Evolutionary conservation across 306 rosid species (phyloP).

Genomic region (Malus sieversii): DNA sequence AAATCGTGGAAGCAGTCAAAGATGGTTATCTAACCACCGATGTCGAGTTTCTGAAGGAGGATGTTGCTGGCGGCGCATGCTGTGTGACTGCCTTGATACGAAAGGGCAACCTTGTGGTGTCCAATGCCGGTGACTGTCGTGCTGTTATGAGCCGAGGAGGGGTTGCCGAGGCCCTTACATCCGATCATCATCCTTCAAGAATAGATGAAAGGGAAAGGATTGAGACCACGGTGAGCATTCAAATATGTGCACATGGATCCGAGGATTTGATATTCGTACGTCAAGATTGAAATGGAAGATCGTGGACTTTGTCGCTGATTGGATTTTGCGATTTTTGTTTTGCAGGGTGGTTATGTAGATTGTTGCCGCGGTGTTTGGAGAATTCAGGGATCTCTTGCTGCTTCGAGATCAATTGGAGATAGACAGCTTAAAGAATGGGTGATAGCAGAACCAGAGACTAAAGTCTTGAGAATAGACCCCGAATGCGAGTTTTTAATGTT

Average conservation of each 20-base stretch:
- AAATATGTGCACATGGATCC: neutral
- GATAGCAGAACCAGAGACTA: constrained; percentile 49
- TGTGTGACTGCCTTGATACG: constrained; percentile 38
- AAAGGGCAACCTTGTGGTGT: constrained; percentile 33
- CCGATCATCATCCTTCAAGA: constrained; percentile 36
- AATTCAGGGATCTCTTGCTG: constrained; percentile 49
- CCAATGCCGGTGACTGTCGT: constrained; percentile 50
- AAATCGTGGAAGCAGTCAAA: constrained; percentile 32
- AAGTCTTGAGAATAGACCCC: constrained; percentile 15
- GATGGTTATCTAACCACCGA: constrained; percentile 35
- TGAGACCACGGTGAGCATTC: constrained; percentile 30
- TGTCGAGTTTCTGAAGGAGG: constrained; percentile 25
- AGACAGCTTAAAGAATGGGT: constrained; percentile 40
- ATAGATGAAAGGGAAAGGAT: constrained; percentile 34
- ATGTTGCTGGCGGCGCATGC: constrained; percentile 33
- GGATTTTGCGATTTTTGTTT: neutral
- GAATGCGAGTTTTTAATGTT: constrained; percentile 43
- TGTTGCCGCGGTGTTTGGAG: constrained; percentile 39
- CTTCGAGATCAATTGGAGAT: constrained; percentile 48
- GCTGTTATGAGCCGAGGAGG: constrained; percentile 47
- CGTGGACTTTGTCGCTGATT: neutral
- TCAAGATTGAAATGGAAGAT: neutral
- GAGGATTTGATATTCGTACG: neutral
- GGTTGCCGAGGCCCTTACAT: constrained; percentile 41
- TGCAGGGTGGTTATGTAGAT: constrained; percentile 50